Evolutionary conservation across 2,329 filamentous ascomycete genomes (phyloP), one percentile per base, ranked within the genome.

Genomic region (Plenodomus biglobosus): DNA sequence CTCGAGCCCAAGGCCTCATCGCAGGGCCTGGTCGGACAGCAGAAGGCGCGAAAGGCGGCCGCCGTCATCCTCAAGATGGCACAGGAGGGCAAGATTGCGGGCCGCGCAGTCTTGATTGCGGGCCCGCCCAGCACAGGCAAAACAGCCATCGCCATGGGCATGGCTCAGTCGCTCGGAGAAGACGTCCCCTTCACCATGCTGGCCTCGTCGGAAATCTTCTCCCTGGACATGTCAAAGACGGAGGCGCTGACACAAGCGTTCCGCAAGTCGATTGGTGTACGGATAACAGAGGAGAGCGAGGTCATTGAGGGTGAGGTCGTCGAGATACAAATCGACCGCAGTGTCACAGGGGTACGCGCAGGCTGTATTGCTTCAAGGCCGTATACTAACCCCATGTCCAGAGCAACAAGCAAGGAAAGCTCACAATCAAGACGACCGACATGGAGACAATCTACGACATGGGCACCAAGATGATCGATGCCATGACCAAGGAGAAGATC

Each of bases 391-490:
- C 5, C 7, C 1, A 41, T 27, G 17, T 36, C 17, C 46, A 83
- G 80, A 90, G 88, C 60, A 95, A 94, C 67, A 99, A 97, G 80
- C 92, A 96, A 80, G 94, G 94, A 67, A 99, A 99, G 76, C 85
- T 99, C 57, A 99, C 94, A 17, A 96, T 99, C 78, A 99, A 99
- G 78, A 99, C 94, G 10, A 97, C 92, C 49, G 94, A 99, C 73
- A 99, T 99, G 94, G 94, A 99, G 76, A 96, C 94, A 11, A 89
- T 99, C 59, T 99, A 97, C 77, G 94, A 99, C 68, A 96, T 99
- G 92, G 94, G 94, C 58, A 92, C 88, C 60, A 97, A 97, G 77
- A 97, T 99, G 94, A 99, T 99, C 60, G 94, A 99, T 70, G 91
- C 91, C 58, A 96, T 99, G 91, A 96, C 92, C 60, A 97, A 97